Percentiles rank a stretch among this genome's conserved stretches.
Conservation (phyloP, 108 stramenopile genomes). For the Nitzschia sp. region DNA sequence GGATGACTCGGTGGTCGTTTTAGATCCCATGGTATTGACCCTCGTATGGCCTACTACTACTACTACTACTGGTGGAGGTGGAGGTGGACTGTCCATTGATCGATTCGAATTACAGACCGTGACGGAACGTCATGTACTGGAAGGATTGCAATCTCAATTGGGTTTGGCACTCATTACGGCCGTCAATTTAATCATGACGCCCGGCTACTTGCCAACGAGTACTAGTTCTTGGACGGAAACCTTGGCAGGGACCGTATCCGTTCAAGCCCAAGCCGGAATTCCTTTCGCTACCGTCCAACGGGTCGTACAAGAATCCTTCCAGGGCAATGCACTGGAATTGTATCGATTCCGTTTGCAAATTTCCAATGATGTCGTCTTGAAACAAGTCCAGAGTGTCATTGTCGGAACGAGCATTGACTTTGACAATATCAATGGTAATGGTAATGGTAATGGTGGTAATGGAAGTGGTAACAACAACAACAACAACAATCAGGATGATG, state of each 20-base stretch:
- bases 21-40: slow-evolving; percentile 16
- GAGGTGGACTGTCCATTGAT: slow-evolving; percentile 4
- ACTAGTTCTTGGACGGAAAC: background rate
- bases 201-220: slow-evolving; percentile 11
- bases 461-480: background rate
- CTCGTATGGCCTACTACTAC: slow-evolving; percentile 2
- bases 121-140: slow-evolving; percentile 23
- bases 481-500: no score
- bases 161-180: background rate
- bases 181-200: slow-evolving; percentile 2
- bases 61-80: background rate
- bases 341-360: slow-evolving; percentile 20
- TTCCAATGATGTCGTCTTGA: slow-evolving; percentile 10
- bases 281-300: background rate
- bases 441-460: background rate
- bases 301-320: slow-evolving; percentile 14
- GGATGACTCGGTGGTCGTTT: background rate
- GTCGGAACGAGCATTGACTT: background rate
- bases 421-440: background rate
- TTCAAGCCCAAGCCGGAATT: background rate
- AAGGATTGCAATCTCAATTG: slow-evolving; percentile 12
- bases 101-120: slow-evolving; percentile 5
- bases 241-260: background rate
- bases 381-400: background rate
- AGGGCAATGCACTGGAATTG: slow-evolving; percentile 21